Base-by-base conservation (phyloP, 2,329 filamentous ascomycete genomes). In the Escovopsis sp. region DNA sequence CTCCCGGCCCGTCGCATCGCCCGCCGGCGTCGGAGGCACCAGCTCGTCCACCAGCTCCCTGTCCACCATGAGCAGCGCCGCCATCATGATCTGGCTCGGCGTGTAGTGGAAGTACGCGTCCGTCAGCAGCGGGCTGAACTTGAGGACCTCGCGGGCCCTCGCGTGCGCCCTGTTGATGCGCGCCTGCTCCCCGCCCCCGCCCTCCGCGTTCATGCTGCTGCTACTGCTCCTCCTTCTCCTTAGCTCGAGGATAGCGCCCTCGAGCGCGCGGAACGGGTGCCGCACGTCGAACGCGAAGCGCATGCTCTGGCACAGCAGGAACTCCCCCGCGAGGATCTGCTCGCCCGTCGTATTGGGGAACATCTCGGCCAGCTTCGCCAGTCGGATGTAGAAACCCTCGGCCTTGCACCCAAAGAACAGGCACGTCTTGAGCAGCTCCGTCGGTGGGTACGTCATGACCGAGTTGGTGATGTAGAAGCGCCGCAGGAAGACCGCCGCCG, bases 71-170 rank as follows among this genome's bases (percentile, higher is more conserved):
- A 81, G 69, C 26, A 95, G 64, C 0, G 88, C 79, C 0, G 85
- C 81, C 46, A 96, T 72, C 79, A 88, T 88, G 58, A 96, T 94
- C 60, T 98, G 91, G 23, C 85, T 83, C 0, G 91, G 91, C 0
- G 89, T 89, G 64, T 85, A 96, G 61, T 94, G 82, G 63, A 96
- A 95, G 65, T 96, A 96, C n/a, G 77, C 87, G 54, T 98, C 91
- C 26, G 89, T 94, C 47, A 95, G 72, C 40, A 94, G 67, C 0
- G 87, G 84, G 44, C 85, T 83, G 43, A 79, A 82, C 56, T 85
- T 85, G 43, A 93, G 73, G 38, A 85, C 70, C 18, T 80, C 75
- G 36, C 83, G 74, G 0, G 88, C 83, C 41, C 72, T 73, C n/a
- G 69, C 68, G 56, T 94, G 87, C 0, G 85, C 85, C 10, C 69